Percentiles rank a stretch among this genome's conserved stretches.
These are phyloP conservation scores for Cladorrhinum samala DNA, from an alignment of 495 filamentous ascomycete genomes.

Conservation along the genomic window DNA sequence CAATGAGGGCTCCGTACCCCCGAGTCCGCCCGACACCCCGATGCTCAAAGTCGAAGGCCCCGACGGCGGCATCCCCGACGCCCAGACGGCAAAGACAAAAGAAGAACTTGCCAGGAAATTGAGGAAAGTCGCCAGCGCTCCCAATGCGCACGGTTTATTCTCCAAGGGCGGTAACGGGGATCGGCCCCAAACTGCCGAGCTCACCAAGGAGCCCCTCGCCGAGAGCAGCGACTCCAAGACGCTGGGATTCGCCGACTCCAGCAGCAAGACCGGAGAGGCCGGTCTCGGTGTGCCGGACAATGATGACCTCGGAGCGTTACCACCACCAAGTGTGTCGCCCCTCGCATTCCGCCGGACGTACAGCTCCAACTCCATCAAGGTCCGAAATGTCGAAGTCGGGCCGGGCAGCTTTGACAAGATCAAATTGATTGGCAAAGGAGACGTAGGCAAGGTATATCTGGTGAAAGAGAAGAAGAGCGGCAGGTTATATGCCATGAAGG, in stretches of 20 bases:
- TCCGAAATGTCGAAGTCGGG: constrained; percentile 92
- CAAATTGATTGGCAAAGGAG: constrained; percentile 96
- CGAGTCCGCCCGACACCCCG: constrained; percentile 92
- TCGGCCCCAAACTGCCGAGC: constrained; percentile 71
- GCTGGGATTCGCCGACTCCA: constrained; percentile 47
- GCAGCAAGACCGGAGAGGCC: constrained; percentile 17
- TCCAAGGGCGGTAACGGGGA: constrained; percentile 52
- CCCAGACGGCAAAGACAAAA: constrained; percentile 74
- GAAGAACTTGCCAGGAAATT: constrained; percentile 90
- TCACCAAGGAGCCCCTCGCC: constrained; percentile 69
- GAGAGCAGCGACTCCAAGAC: constrained; percentile 50
- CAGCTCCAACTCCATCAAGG: constrained; percentile 98
- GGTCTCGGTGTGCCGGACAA: constrained; percentile 19
- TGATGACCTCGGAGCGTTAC: constrained; percentile 33
- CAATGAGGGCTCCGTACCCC: constrained; percentile 90
- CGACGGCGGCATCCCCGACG: constrained; percentile 46
- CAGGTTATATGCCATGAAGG: constrained; percentile 97
- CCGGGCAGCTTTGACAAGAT: constrained; percentile 98
- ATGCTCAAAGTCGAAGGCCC: constrained; percentile 64
- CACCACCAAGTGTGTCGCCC: constrained; percentile 43
- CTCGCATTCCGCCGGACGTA: constrained; percentile 88
- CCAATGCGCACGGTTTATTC: constrained; percentile 94
- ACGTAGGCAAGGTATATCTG: constrained; percentile 97
- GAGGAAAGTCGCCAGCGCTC: constrained; percentile 88
- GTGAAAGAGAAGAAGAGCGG: constrained; percentile 96